A percentile compares a stretch with the other conserved stretches of the same genome.
Conservation (phyloP, 75 land plant genomes). For the Cunninghamia lanceolata region DNA sequence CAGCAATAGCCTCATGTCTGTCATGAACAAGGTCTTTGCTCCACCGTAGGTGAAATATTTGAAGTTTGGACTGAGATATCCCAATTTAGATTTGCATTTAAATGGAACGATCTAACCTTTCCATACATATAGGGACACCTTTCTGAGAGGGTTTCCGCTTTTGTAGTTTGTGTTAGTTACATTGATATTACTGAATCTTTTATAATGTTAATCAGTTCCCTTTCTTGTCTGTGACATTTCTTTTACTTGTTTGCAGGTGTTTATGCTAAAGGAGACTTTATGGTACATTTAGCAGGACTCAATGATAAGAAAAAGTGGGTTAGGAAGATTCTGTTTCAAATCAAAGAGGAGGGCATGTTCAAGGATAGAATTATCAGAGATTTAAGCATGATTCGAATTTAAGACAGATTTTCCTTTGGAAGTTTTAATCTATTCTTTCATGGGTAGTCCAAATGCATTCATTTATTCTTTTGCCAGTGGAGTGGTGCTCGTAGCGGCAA, state of each 20-base stretch:
- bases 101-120: not conserved
- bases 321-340: conserved; percentile 24
- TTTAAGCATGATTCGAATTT: not conserved
- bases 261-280: conserved; percentile 59
- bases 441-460: conserved; percentile 6
- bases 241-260: conserved; percentile 31
- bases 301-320: conserved; percentile 58
- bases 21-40: not conserved
- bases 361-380: not conserved
- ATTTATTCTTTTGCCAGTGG: conserved; percentile 11
- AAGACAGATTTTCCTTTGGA: not conserved
- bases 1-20: not conserved
- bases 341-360: conserved; percentile 16
- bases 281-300: conserved; percentile 65
- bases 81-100: not conserved
- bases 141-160: not conserved
- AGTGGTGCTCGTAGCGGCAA: not conserved
- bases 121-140: not conserved
- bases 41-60: not conserved
- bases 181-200: not conserved
- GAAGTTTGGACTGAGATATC: not conserved
- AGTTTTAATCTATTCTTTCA: conserved; percentile 4
- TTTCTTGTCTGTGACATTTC: not conserved
- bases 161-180: not conserved
- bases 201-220: not conserved